Evolutionary conservation across 2,329 filamentous ascomycete species (phyloP), one percentile per base, ranked within the genome.

Genomic region (Cryphonectria nitschkei): DNA sequence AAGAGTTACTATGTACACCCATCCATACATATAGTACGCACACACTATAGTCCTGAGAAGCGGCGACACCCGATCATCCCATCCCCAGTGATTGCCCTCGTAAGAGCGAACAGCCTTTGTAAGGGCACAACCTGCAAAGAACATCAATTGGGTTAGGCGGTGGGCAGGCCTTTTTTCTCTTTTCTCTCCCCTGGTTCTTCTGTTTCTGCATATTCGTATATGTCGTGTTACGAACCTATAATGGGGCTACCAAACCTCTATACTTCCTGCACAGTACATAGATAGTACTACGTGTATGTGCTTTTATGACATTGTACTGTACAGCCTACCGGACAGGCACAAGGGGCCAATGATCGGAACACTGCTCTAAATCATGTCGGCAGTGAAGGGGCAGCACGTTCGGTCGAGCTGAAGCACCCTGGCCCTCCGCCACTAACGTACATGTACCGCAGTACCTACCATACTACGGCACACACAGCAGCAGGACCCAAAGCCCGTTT

Each of bases 401-500:
- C n/a, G n/a, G 52, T 56, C 26, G n/a, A 26, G 52, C 52, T 26
- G 52, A 56, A n/a, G 52, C 32, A 56, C 52, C 52, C 52, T 56
- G 52, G n/a, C 54, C 54, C 26, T 32, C 29, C 0, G 14, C 16
- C 26, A 13, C 29, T 7, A n/a, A n/a, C n/a, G n/a, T n/a, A 58
- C 26, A 7, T 39, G 37, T 58, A 58, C 54, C 56, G 56, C 11
- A 43, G 41, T 58, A 34, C 54, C 54, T 14, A 32, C 56, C 54
- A 26, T 34, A 58, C 26, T 26, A 26, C 26, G 26, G 1, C 29
- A 41, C 39, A 41, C 41, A 43, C 41, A 39, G 37, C 11, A 39
- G 37, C 11, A 39, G 34, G 34, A 6, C 8, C 37, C 37, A 8
- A 39, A 39, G 37, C 37, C 37, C 37, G 37, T 39, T 8, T 39